These are phyloP conservation scores for Rugosomyces carneus DNA, from an alignment of 1,284 basidiomycete genomes.

Conservation along the genomic window DNA sequence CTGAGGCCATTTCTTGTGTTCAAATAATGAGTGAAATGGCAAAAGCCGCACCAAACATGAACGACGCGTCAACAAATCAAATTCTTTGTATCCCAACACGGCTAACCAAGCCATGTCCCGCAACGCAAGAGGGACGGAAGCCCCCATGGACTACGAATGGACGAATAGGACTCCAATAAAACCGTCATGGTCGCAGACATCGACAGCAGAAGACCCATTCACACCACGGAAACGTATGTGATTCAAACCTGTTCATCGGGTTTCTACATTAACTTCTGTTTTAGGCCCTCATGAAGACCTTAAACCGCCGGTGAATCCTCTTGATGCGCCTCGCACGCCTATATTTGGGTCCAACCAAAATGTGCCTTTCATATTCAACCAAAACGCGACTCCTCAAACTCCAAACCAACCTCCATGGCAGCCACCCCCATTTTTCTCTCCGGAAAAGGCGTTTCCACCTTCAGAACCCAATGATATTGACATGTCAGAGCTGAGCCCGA, in stretches of 20 bases:
- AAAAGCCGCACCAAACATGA: too few species aligned
- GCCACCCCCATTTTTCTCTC: slow-evolving; percentile 53
- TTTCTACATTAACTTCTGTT: slow-evolving; percentile 11
- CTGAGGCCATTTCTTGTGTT: slow-evolving; percentile 16
- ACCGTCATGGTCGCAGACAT: slow-evolving; percentile 48
- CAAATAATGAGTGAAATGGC: too few species aligned
- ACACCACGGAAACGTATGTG: slow-evolving; percentile 65
- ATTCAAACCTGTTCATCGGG: slow-evolving; percentile 1
- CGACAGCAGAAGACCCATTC: slow-evolving; percentile 32
- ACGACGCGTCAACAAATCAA: slow-evolving; percentile 32
- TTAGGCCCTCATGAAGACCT: slow-evolving; percentile 52
- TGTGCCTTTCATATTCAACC: slow-evolving; percentile 67
- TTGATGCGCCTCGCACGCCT: slow-evolving; percentile 36
- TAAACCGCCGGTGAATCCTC: slow-evolving; percentile 38
- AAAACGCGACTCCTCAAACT: slow-evolving; percentile 42
- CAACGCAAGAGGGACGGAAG: slow-evolving; percentile 54
- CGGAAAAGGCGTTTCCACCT: slow-evolving; percentile 52
- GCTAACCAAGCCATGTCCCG: slow-evolving; percentile 26
- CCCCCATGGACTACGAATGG: slow-evolving; percentile 76
- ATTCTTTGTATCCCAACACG: slow-evolving; percentile 5
- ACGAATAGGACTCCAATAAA: slow-evolving; percentile 38
- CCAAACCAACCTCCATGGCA: slow-evolving; percentile 51
- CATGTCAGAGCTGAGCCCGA: slow-evolving; percentile 68
- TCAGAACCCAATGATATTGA: slow-evolving; percentile 61
- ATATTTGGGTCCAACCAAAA: slow-evolving; percentile 57